Evolutionary conservation across 2,329 filamentous ascomycete genomes (phyloP).

Genomic region (Thyridium curvatum): DNA sequence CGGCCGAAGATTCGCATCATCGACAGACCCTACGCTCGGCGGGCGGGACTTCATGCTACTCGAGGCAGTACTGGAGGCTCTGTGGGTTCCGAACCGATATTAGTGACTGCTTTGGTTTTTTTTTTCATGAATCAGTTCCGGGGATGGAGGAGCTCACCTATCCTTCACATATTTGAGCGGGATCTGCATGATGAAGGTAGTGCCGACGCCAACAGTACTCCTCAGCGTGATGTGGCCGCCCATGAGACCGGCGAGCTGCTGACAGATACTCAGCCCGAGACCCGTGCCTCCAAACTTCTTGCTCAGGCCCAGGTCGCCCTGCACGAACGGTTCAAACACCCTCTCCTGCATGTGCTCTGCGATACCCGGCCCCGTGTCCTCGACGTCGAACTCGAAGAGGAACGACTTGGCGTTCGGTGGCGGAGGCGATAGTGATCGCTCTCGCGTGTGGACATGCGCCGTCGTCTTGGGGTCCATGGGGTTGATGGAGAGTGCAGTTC

Average conservation of each 20-base stretch:
- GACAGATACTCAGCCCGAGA: slow-evolving; percentile 81
- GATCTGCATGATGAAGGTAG: slow-evolving; percentile 76
- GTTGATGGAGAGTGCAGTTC: slow-evolving; percentile 56
- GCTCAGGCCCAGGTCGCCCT: slow-evolving; percentile 83
- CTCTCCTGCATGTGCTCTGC: slow-evolving; percentile 68
- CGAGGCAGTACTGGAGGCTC: slow-evolving; percentile 47
- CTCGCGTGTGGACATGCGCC: slow-evolving; percentile 40
- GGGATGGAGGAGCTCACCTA: slow-evolving; percentile 34
- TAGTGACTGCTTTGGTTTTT: not conserved
- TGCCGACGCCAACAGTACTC: slow-evolving; percentile 68
- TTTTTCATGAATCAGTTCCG: not conserved
- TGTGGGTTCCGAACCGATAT: slow-evolving; percentile 12
- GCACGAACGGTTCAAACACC: slow-evolving; percentile 91
- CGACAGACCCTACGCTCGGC: slow-evolving; percentile 35
- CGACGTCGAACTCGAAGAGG: slow-evolving; percentile 79
- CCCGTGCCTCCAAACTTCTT: slow-evolving; percentile 89
- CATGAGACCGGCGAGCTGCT: slow-evolving; percentile 80
- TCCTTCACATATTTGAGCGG: slow-evolving; percentile 72
- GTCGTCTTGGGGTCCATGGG: slow-evolving; percentile 50
- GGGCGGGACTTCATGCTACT: slow-evolving; percentile 46
- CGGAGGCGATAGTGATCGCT: slow-evolving; percentile 53
- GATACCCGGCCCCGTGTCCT: slow-evolving; percentile 85
- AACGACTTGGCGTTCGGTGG: slow-evolving; percentile 59
- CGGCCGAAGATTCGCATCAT: slow-evolving; percentile 25
- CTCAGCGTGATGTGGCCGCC: slow-evolving; percentile 66